These are phyloP conservation scores for Mortierella sp. DNA, from an alignment of 371 early-diverging fungal genomes.

Conservation along the genomic window DNA sequence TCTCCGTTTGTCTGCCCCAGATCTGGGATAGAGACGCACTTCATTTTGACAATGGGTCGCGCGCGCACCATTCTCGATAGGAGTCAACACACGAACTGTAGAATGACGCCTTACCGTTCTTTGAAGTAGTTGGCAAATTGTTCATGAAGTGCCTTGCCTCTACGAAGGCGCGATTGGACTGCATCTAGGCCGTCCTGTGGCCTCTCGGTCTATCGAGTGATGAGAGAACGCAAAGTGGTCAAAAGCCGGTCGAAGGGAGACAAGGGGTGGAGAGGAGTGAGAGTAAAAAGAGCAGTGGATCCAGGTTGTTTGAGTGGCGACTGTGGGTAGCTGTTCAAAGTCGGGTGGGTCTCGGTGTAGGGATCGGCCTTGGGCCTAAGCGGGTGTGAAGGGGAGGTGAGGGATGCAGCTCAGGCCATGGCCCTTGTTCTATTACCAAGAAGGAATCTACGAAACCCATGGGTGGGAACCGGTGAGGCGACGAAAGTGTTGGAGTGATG, in stretches of 20 bases:
- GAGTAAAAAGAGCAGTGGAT: too few species aligned
- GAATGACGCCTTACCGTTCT: conserved; percentile 58
- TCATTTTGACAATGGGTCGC: background rate
- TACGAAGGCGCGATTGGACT: conserved; percentile 60
- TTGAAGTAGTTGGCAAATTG: conserved; percentile 70
- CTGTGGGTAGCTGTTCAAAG: too few species aligned
- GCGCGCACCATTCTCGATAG: background rate
- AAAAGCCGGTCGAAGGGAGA: background rate
- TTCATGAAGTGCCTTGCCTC: conserved; percentile 61
- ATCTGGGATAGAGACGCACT: background rate
- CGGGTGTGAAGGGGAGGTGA: too few species aligned
- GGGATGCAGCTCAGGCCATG: too few species aligned
- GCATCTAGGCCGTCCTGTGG: conserved; percentile 64
- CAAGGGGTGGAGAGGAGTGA: too few species aligned
- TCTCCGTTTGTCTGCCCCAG: background rate
- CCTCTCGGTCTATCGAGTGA: conserved; percentile 55
- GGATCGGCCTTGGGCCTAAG: too few species aligned
- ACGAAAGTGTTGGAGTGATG: background rate
- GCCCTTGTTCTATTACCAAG: conserved; percentile 23
- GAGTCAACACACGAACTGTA: background rate
- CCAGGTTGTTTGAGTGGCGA: too few species aligned
- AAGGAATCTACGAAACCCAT: conserved; percentile 39
- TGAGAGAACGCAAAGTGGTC: too few species aligned
- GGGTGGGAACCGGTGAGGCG: background rate
- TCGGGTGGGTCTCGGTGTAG: too few species aligned